Percentiles rank a stretch among this genome's conserved stretches.
These are phyloP conservation scores for Cyberlindnera bimundalis DNA, from an alignment of 805 yeast species.

Conservation along the genomic window DNA sequence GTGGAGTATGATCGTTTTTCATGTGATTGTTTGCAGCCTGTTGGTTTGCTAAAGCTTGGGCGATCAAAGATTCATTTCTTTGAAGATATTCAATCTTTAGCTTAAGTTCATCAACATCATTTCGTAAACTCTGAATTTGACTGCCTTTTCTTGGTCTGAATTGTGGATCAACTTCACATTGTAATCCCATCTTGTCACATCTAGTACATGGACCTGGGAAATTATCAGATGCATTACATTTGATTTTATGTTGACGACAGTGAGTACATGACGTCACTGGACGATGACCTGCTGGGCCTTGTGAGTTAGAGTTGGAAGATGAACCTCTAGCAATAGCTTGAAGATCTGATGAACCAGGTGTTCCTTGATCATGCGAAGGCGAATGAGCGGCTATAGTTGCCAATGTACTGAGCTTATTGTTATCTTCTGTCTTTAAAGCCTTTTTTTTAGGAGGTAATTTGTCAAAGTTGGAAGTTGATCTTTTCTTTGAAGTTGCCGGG, in stretches of 20 bases:
- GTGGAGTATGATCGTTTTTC: slow-evolving; percentile 20
- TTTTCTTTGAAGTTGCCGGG: slow-evolving; percentile 16
- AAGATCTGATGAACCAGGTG: slow-evolving; percentile 1
- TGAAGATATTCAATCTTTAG: slow-evolving; percentile 64
- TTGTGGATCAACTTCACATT: slow-evolving; percentile 87
- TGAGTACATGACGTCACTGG: slow-evolving; percentile 93
- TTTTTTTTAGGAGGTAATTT: slow-evolving; percentile 8
- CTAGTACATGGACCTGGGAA: slow-evolving; percentile 80
- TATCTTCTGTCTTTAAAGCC: slow-evolving; percentile 7
- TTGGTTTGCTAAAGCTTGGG: slow-evolving; percentile 49
- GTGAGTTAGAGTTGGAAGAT: slow-evolving; percentile 4
- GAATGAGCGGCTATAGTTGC: slow-evolving; percentile 17
- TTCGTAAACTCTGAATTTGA: slow-evolving; percentile 77
- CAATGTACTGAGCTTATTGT: slow-evolving; percentile 16
- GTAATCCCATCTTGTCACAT: slow-evolving; percentile 74
- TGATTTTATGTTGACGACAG: slow-evolving; percentile 91
- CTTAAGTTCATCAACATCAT: slow-evolving; percentile 79
- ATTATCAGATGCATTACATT: slow-evolving; percentile 84
- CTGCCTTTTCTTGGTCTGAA: slow-evolving; percentile 91
- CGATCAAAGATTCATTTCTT: slow-evolving; percentile 62
- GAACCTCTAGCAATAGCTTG: neutral
- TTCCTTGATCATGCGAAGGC: slow-evolving; percentile 7
- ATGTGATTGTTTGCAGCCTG: slow-evolving; percentile 9
- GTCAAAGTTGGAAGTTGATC: slow-evolving; percentile 5
- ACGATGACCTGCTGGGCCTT: slow-evolving; percentile 55